Base-by-base conservation (phyloP, 345 rosid genomes). In the Lepidium africanum region DNA sequence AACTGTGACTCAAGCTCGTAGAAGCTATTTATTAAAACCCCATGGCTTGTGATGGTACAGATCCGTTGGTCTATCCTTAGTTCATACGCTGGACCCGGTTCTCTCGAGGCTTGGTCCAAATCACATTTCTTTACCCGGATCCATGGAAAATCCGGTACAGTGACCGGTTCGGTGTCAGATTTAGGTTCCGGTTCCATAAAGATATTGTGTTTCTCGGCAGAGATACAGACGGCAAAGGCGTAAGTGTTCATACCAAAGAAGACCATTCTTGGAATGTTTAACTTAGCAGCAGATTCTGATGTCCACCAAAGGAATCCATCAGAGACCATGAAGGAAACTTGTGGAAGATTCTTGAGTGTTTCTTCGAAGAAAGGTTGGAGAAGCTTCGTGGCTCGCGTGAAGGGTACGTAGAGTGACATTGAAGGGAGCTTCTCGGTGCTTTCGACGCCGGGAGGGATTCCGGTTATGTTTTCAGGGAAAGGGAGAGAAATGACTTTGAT, bases 291-390 rank as follows among this genome's bases (percentile, higher is more conserved):
- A 12, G 89, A 81, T 6, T 92, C 92, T 5, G 75, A 55, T 5
- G 87, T 84, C 98, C 96, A 92, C 91, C 91, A 92, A 3, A 92
- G 81, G 72, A 92, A 87, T 2, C 81, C 80, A 45, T 89, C 96
- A 1, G 92, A 81, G 10, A 87, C 87, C 61, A 89, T 70, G 76
- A 89, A 82, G 13, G 76, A 81, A 8, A 80, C 85, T 12, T 41
- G 63, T 10, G 84, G 82, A 32, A 83, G 80, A 27, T 23, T 63
- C 40, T 73, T 67, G 8, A 89, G 77, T 14, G 71, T 63, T 0
- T 45, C 69, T 60, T 89, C 92, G 40, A 87, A 80, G 45, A 67
- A 54, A 0, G 87, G 82, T 54, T 85, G 88, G 81, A 92, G 84
- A 57, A 42, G 74, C 59, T 71, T 75, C 16, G 96, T 86, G 73